Conservation (phyloP, 768 basidiomycete species). For the Leccinum broughii region DNA sequence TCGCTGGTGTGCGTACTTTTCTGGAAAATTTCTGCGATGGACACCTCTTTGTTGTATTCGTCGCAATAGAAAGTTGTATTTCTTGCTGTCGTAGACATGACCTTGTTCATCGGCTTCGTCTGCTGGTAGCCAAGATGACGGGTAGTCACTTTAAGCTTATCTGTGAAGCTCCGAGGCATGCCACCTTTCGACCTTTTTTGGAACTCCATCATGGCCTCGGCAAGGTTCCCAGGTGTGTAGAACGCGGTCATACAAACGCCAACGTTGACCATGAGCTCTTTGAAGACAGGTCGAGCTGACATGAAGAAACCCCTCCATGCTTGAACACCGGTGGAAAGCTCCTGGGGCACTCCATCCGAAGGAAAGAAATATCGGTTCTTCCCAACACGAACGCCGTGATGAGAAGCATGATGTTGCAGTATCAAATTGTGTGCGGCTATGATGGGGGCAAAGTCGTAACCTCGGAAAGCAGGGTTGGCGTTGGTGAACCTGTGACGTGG, state of each 20-base stretch:
- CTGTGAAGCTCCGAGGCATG: conserved; percentile 48
- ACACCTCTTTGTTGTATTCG: conserved; percentile 53
- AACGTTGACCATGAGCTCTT: conserved; percentile 53
- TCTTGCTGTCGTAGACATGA: conserved; percentile 42
- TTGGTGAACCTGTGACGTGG: conserved; percentile 38
- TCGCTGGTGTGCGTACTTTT: conserved; percentile 45
- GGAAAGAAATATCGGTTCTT: conserved; percentile 54
- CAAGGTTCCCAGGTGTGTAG: conserved; percentile 61
- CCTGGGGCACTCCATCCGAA: conserved; percentile 11
- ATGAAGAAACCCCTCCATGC: conserved; percentile 53
- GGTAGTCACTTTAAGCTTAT: conserved; percentile 58
- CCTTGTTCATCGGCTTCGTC: conserved; percentile 47
- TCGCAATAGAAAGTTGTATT: conserved; percentile 55
- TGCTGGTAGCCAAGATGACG: conserved; percentile 53
- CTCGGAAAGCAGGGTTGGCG: conserved; percentile 36
- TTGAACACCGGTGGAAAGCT: conserved; percentile 40
- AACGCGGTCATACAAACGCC: conserved; percentile 57
- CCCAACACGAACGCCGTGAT: conserved; percentile 48
- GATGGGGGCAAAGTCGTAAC: conserved; percentile 43
- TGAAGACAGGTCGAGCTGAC: conserved; percentile 49
- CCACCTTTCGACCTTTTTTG: conserved; percentile 39
- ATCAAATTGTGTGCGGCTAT: conserved; percentile 49
- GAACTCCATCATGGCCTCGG: conserved; percentile 56
- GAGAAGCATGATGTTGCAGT: conserved; percentile 43
- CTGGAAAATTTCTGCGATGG: conserved; percentile 64